Percentiles rank a stretch among this genome's conserved stretches.
These are phyloP conservation scores for Globisporangium abappressorium DNA, from an alignment of 352 stramenopile genomes.

Conservation along the genomic window DNA sequence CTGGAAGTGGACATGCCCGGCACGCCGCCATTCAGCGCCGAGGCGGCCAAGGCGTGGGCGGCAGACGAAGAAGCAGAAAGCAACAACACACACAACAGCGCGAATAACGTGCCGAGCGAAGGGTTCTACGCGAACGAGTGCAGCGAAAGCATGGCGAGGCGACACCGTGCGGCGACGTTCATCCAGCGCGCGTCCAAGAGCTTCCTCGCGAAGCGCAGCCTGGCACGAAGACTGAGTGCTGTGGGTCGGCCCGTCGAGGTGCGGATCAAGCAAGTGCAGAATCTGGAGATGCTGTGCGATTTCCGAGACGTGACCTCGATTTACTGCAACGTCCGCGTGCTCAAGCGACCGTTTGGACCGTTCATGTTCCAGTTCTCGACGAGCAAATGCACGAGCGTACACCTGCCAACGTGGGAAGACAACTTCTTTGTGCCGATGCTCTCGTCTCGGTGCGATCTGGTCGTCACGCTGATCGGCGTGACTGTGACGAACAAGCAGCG, in stretches of 20 bases:
- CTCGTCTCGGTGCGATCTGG: conserved; percentile 79
- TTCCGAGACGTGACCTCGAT: conserved; percentile 63
- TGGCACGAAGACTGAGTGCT: conserved; percentile 47
- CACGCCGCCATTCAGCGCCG: conserved; percentile 55
- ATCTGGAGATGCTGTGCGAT: conserved; percentile 75
- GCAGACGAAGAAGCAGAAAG: conserved; percentile 12
- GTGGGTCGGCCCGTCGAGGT: conserved; percentile 65
- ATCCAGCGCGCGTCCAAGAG: conserved; percentile 35
- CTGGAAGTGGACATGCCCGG: conserved; percentile 45
- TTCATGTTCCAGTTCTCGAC: conserved; percentile 88
- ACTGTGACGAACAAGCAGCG: conserved; percentile 46
- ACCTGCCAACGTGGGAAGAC: conserved; percentile 58
- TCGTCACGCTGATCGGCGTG: conserved; percentile 72
- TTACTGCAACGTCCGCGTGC: conserved; percentile 75
- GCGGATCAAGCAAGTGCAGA: conserved; percentile 35
- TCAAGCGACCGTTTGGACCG: conserved; percentile 83
- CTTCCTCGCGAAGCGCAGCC: conserved; percentile 32
- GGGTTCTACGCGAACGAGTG: conserved; percentile 23
- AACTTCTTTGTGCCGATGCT: conserved; percentile 77
- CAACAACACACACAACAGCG: conserved; percentile 16
- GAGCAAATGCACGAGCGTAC: conserved; percentile 46
- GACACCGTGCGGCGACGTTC: conserved; percentile 30
- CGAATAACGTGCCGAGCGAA: conserved; percentile 13
- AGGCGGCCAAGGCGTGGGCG: conserved; percentile 32
- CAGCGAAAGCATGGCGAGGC: conserved; percentile 28